These are phyloP conservation scores for Acanthamoeba culbertsoni DNA, from an alignment of 208 protist species.

Conservation along the genomic window DNA sequence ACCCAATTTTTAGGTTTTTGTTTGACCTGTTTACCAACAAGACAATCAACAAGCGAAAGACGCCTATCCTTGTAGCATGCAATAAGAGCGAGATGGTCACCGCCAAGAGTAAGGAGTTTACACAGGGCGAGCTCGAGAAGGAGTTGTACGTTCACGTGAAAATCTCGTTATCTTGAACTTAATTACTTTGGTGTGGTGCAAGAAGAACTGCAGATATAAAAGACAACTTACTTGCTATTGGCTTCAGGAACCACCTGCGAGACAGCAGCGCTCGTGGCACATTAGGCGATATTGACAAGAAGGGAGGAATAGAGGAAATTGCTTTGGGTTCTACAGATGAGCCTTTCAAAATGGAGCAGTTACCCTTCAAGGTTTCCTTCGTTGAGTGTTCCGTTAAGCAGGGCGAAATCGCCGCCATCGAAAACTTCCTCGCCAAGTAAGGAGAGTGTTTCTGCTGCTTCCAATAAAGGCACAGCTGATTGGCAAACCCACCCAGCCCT, in stretches of 20 bases:
- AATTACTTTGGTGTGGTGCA: neutral
- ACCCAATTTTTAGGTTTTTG: neutral
- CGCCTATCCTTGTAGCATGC: conserved; percentile 6
- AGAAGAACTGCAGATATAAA: neutral
- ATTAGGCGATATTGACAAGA: neutral
- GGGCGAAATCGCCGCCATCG: conserved; percentile 2
- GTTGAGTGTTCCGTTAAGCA: conserved; percentile 55
- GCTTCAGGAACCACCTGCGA: conserved; percentile 17
- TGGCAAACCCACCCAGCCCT: no score
- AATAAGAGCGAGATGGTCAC: conserved; percentile 58
- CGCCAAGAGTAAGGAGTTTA: conserved; percentile 26
- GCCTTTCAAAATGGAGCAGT: conserved; percentile 56
- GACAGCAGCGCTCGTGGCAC: conserved; percentile 38
- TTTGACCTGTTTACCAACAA: conserved; percentile 56
- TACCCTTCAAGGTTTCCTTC: conserved; percentile 46
- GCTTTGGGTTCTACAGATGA: neutral
- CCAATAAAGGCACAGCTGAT: no score
- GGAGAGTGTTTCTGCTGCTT: no score
- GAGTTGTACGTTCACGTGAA: neutral
- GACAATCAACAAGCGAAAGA: neutral
- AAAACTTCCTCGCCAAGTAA: conserved; percentile 26
- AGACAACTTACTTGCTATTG: neutral
- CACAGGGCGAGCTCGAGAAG: conserved; percentile 33
- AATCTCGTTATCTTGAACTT: neutral
- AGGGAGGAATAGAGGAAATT: neutral